Evolutionary conservation across 257 asterid species (phyloP).

Genomic region (Galeopsis tetrahit): DNA sequence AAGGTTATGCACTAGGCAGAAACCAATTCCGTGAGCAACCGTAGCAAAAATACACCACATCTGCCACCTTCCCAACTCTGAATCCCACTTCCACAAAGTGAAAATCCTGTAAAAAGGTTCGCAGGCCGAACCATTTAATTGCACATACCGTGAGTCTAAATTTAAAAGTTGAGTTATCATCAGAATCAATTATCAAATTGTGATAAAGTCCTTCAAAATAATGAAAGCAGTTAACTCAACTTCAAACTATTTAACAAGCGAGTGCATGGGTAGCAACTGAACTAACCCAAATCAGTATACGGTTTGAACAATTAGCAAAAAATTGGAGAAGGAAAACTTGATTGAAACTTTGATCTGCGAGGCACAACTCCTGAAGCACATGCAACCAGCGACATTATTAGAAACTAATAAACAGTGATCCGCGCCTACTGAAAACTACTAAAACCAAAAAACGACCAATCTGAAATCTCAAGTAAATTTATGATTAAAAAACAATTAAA

Average conservation of each 20-base stretch:
- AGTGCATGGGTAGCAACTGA: not conserved
- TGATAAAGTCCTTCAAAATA: constrained; percentile 5
- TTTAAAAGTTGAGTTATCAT: constrained; percentile 23
- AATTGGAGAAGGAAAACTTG: not conserved
- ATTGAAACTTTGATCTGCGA: constrained; percentile 33
- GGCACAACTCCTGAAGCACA: constrained; percentile 36
- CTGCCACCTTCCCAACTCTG: constrained; percentile 41
- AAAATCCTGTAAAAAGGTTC: constrained; percentile 45
- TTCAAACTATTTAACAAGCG: constrained; percentile 8
- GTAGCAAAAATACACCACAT: constrained; percentile 40
- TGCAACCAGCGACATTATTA: constrained; percentile 28
- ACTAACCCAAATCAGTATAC: constrained; percentile 20
- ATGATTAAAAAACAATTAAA: not conserved
- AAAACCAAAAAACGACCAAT: not conserved
- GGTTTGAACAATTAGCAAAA: constrained; percentile 13
- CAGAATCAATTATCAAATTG: not conserved
- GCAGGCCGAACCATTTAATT: constrained; percentile 11
- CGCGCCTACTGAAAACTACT: constrained; percentile 30
- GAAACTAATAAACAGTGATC: constrained; percentile 25
- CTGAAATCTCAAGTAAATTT: constrained; percentile 28
- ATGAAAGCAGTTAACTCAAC: constrained; percentile 9
- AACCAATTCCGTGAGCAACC: constrained; percentile 60
- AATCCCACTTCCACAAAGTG: constrained; percentile 36
- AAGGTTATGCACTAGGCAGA: constrained; percentile 57
- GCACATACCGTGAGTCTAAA: constrained; percentile 4